Evolutionary conservation across 106 monocot species (phyloP).

Genomic region (Hemerocallis citrina): DNA sequence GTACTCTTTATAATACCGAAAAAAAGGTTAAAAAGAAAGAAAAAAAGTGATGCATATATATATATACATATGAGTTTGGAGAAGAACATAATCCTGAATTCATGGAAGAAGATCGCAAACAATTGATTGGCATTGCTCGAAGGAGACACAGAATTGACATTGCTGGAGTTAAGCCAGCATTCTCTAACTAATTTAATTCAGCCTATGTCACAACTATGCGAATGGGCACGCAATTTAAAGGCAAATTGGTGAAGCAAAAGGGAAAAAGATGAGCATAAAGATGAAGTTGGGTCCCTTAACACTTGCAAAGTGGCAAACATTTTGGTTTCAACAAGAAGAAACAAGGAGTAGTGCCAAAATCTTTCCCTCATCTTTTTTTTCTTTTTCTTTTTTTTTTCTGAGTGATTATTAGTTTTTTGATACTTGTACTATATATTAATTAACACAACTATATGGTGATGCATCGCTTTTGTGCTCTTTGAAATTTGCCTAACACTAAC

Average conservation of each 20-base stretch:
- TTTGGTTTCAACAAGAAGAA: neutral
- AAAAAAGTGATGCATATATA: slow-evolving; percentile 18
- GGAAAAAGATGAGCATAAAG: neutral
- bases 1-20: slow-evolving; percentile 12
- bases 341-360: neutral
- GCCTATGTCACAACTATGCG: slow-evolving; percentile 1
- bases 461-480: neutral
- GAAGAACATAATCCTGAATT: slow-evolving; percentile 49
- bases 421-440: neutral
- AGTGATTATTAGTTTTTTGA: neutral
- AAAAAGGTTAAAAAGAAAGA: slow-evolving; percentile 17
- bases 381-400: neutral
- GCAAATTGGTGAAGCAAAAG: neutral
- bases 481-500: neutral
- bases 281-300: slow-evolving; percentile 7
- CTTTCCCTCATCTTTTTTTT: no score
- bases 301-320: slow-evolving; percentile 3
- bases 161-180: slow-evolving; percentile 5
- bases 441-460: neutral
- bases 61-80: slow-evolving; percentile 18
- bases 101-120: slow-evolving; percentile 11
- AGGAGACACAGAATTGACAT: slow-evolving; percentile 45
- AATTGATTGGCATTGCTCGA: slow-evolving; percentile 3
- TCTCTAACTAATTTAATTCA: slow-evolving; percentile 6
- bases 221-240: neutral